phyloP scores from a whole-genome alignment of 2,329 filamentous ascomycete genomes.

The Sporothrix mexicana region DNA sequence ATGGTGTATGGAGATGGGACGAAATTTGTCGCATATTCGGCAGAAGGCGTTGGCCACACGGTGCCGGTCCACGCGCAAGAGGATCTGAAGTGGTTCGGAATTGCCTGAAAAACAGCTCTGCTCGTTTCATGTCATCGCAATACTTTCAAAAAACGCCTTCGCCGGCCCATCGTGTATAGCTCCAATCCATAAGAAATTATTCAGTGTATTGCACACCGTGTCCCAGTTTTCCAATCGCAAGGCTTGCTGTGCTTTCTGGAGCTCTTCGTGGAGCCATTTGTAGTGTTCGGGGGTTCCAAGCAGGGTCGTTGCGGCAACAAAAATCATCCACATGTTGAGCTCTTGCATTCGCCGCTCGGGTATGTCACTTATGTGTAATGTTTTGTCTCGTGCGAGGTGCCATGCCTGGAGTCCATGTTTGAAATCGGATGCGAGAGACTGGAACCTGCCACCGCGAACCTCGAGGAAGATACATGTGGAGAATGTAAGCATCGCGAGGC shows the following conservation, averaged over 20 bases:
- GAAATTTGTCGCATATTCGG: slow-evolving; percentile 43
- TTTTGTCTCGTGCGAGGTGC: neutral
- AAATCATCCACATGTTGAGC: slow-evolving; percentile 3
- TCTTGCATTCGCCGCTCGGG: neutral
- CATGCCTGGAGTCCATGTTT: neutral
- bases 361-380: neutral
- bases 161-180: neutral
- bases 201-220: neutral
- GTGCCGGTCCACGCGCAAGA: slow-evolving; percentile 37
- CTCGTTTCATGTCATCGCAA: neutral
- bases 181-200: neutral
- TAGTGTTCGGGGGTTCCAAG: neutral
- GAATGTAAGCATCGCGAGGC: slow-evolving; percentile 12
- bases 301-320: neutral
- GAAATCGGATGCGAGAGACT: neutral
- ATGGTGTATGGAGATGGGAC: slow-evolving; percentile 44
- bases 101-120: neutral
- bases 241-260: neutral
- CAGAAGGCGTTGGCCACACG: slow-evolving; percentile 42
- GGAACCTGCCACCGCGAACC: neutral
- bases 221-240: slow-evolving; percentile 10
- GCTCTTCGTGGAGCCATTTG: neutral
- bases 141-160: slow-evolving; percentile 8
- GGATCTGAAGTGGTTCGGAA: slow-evolving; percentile 40
- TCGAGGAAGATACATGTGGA: slow-evolving; percentile 20